A percentile compares a stretch with the other conserved stretches of the same genome.
phyloP scores from a whole-genome alignment of 257 asterid genomes.

The Forsythia viridissima region DNA sequence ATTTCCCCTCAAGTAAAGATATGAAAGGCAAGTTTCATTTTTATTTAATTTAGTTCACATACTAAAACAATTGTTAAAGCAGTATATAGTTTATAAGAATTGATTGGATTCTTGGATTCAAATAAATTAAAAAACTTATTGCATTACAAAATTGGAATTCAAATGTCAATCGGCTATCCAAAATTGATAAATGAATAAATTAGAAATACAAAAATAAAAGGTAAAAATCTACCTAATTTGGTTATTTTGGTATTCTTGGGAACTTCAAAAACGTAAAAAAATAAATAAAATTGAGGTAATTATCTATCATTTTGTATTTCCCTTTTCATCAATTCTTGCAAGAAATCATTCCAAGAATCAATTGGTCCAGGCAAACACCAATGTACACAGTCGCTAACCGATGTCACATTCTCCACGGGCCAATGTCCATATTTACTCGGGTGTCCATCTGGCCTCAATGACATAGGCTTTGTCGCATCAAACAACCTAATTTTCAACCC shows the following conservation, averaged over 20 bases:
- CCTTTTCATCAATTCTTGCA: conserved; percentile 46
- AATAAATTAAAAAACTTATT: background rate
- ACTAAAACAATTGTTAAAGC: background rate
- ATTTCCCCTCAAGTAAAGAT: too few relatives aligned
- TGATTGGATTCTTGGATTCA: too few relatives aligned
- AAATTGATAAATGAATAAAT: background rate
- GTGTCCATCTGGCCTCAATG: conserved; percentile 64
- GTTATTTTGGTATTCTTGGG: background rate
- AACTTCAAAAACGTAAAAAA: background rate
- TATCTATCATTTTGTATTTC: conserved; percentile 24
- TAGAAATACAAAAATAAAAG: background rate
- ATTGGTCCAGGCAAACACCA: conserved; percentile 76
- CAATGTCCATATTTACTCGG: conserved; percentile 64
- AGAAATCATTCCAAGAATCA: conserved; percentile 55
- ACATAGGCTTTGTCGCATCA: conserved; percentile 57
- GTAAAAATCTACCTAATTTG: background rate
- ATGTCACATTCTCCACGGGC: conserved; percentile 38
- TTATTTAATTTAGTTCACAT: background rate
- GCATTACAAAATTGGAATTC: background rate
- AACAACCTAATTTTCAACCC: conserved; percentile 46
- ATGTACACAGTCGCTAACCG: conserved; percentile 57
- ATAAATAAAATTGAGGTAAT: background rate
- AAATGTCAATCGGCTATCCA: background rate
- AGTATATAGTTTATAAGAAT: too few relatives aligned
- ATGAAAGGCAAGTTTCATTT: background rate